Conservation (phyloP, 345 rosid species). For the Salix dunnii region DNA sequence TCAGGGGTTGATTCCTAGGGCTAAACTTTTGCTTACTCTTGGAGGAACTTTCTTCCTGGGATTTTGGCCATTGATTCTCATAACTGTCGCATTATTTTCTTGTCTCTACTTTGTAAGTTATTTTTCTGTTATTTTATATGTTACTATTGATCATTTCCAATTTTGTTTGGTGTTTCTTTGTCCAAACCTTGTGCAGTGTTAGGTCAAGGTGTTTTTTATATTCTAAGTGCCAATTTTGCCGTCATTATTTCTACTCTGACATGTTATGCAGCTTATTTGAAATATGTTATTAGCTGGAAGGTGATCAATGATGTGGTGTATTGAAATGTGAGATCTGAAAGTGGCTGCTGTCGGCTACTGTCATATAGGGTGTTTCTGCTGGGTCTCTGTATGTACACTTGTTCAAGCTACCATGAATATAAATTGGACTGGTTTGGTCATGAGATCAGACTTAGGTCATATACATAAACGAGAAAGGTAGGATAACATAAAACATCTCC, state of each 20-base stretch:
- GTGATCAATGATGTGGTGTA: neutral
- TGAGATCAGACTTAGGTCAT: neutral
- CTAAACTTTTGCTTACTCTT: conserved; percentile 63
- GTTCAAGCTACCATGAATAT: too few species aligned
- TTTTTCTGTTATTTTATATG: neutral
- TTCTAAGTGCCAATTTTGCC: neutral
- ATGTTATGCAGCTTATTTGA: neutral
- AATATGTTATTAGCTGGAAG: neutral
- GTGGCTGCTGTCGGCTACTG: neutral
- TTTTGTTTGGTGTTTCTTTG: neutral
- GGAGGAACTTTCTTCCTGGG: conserved; percentile 94
- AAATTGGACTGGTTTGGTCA: neutral
- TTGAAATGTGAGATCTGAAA: neutral
- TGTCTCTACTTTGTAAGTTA: conserved; percentile 74
- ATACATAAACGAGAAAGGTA: neutral
- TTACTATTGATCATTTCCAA: neutral
- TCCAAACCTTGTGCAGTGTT: neutral
- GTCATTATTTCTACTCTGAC: neutral
- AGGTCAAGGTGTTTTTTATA: neutral
- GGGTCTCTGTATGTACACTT: neutral
- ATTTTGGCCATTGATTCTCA: conserved; percentile 77
- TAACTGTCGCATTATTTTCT: conserved; percentile 61
- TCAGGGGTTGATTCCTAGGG: conserved; percentile 93
- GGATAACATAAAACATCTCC: neutral
- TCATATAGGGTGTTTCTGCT: neutral